phyloP scores from a whole-genome alignment of 805 yeast species.

The Isabelozyma rhagii region DNA sequence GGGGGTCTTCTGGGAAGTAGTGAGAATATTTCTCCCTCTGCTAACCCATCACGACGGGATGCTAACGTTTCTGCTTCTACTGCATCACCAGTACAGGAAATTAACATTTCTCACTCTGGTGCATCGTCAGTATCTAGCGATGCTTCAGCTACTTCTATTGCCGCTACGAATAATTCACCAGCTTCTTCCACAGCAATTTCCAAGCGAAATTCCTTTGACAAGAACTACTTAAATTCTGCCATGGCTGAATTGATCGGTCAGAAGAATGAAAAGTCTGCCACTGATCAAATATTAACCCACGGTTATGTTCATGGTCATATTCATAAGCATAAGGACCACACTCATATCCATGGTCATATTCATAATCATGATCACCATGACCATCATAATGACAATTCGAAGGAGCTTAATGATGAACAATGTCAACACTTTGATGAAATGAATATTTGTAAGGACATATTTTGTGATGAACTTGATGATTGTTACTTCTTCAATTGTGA shows the following conservation, averaged over 20 bases:
- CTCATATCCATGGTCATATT: conserved; percentile 68
- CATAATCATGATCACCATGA: conserved; percentile 45
- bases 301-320: conserved; percentile 70
- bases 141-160: background rate
- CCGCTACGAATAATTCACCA: background rate
- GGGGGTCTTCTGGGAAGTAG: background rate
- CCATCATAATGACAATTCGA: conserved; percentile 1
- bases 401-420: background rate
- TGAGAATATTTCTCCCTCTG: too few relatives aligned
- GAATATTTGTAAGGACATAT: conserved; percentile 35
- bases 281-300: conserved; percentile 24
- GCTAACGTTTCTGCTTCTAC: too few relatives aligned
- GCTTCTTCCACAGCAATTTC: background rate
- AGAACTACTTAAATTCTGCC: background rate
- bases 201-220: background rate
- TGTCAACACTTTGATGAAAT: conserved; percentile 31
- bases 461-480: conserved; percentile 43
- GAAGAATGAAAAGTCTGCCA: background rate
- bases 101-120: too few relatives aligned
- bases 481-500: conserved; percentile 38
- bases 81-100: too few relatives aligned
- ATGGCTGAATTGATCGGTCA: background rate
- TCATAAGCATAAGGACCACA: conserved; percentile 58
- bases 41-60: too few relatives aligned
- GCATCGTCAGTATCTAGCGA: background rate